Evolutionary conservation across 2,329 filamentous ascomycete genomes (phyloP).

Genomic region (Penicillium italicum): DNA sequence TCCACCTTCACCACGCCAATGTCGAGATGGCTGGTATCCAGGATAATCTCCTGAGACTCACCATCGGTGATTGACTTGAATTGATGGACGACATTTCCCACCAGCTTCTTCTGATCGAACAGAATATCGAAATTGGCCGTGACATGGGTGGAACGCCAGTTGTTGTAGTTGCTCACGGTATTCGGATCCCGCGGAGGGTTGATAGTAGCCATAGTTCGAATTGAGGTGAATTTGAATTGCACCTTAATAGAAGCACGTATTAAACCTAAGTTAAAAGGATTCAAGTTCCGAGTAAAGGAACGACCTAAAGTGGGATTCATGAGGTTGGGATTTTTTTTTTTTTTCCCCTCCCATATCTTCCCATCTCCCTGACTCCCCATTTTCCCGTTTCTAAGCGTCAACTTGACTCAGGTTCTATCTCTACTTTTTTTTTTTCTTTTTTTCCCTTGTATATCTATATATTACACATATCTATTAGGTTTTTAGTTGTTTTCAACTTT

Average conservation of each 20-base stretch:
- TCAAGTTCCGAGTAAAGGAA: conserved; percentile 1
- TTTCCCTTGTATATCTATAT: no score
- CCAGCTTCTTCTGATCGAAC: conserved; percentile 73
- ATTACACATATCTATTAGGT: no score
- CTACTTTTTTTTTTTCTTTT: background rate
- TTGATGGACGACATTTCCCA: conserved; percentile 71
- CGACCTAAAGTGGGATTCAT: conserved; percentile 10
- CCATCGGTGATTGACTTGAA: conserved; percentile 73
- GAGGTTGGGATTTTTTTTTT: background rate
- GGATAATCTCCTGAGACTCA: conserved; percentile 70
- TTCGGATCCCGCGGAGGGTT: conserved; percentile 69
- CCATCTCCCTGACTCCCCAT: background rate
- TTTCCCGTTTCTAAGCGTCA: conserved; percentile 15
- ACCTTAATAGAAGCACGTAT: background rate
- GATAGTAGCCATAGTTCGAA: conserved; percentile 41
- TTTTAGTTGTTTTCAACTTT: no score
- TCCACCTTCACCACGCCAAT: conserved; percentile 69
- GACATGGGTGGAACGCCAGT: conserved; percentile 80
- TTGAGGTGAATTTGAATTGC: conserved; percentile 14
- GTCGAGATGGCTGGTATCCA: conserved; percentile 83
- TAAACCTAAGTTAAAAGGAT: conserved; percentile 1
- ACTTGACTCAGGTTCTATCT: background rate
- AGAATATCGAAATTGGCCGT: conserved; percentile 76
- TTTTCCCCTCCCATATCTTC: background rate
- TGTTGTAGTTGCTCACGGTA: conserved; percentile 86